Percentiles rank a stretch among this genome's conserved stretches.
These are phyloP conservation scores for Schwanniomyces pseudopolymorphus DNA, from an alignment of 805 yeast species.

Conservation along the genomic window DNA sequence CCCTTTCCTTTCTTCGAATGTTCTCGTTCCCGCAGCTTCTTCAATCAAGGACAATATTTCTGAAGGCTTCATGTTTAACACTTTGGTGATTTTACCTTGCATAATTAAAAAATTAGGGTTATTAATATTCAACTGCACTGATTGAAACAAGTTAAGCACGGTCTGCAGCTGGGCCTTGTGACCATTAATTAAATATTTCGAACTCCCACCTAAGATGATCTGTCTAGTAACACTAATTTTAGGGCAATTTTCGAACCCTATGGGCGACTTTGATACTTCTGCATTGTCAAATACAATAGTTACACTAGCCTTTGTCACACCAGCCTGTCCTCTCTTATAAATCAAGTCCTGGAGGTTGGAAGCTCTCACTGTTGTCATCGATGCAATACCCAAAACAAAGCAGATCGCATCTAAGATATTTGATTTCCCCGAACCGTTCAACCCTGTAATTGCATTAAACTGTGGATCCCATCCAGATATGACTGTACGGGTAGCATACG, in stretches of 20 bases:
- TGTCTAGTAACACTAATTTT: constrained; percentile 92
- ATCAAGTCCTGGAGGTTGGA: constrained; percentile 89
- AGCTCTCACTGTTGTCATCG: constrained; percentile 95
- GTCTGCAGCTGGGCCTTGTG: constrained; percentile 95
- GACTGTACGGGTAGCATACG: constrained; percentile 95
- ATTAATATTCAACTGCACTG: constrained; percentile 92
- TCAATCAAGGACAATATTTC: constrained; percentile 90
- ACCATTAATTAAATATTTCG: constrained; percentile 91
- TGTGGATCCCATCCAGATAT: constrained; percentile 94
- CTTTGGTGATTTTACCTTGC: constrained; percentile 99
- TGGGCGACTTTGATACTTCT: constrained; percentile 76
- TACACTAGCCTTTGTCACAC: constrained; percentile 94
- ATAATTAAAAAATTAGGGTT: constrained; percentile 96
- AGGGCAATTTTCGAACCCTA: constrained; percentile 75
- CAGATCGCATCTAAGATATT: constrained; percentile 96
- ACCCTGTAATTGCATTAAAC: constrained; percentile 96
- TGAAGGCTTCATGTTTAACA: constrained; percentile 90
- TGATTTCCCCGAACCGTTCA: constrained; percentile 97
- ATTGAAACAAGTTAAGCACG: constrained; percentile 85
- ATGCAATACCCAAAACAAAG: constrained; percentile 94
- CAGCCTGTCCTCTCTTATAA: constrained; percentile 97
- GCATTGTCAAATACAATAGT: constrained; percentile 91
- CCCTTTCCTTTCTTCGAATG: constrained; percentile 90
- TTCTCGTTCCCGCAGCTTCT: constrained; percentile 97
- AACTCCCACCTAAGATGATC: constrained; percentile 84